A percentile compares a stretch with the other conserved stretches of the same genome.
phyloP scores from a whole-genome alignment of 2,329 filamentous ascomycete species.

The Macrophomina phaseolina region DNA sequence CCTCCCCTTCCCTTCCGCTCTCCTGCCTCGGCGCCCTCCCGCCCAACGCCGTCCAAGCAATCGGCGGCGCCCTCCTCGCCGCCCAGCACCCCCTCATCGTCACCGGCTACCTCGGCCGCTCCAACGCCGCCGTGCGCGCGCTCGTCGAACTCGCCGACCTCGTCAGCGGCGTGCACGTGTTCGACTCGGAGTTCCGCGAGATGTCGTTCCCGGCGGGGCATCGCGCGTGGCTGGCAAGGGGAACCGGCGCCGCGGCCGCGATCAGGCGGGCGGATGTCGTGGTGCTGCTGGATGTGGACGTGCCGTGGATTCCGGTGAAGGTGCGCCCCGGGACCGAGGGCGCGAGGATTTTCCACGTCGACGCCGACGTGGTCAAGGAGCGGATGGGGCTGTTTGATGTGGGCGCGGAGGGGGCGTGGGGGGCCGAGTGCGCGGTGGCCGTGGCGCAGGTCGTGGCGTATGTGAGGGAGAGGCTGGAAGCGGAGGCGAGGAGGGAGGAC shows the following conservation, averaged over 20 bases:
- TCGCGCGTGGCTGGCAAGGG: slow-evolving; percentile 31
- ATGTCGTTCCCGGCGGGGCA: slow-evolving; percentile 34
- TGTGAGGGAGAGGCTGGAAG: background rate
- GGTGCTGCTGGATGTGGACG: slow-evolving; percentile 34
- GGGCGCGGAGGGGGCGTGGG: slow-evolving; percentile 65
- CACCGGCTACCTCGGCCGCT: slow-evolving; percentile 34
- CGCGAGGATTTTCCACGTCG: slow-evolving; percentile 67
- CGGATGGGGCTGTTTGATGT: slow-evolving; percentile 78
- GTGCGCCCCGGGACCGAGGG: slow-evolving; percentile 40
- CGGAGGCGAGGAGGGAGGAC: background rate
- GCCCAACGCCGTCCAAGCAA: slow-evolving; percentile 26
- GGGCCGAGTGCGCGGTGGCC: slow-evolving; percentile 66
- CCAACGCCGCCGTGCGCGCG: slow-evolving; percentile 23
- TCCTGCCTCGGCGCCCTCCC: slow-evolving; percentile 12
- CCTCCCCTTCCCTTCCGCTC: slow-evolving; percentile 24
- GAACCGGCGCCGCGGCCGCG: slow-evolving; percentile 31
- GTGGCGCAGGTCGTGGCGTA: slow-evolving; percentile 39
- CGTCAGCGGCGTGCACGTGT: slow-evolving; percentile 30
- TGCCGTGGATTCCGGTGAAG: slow-evolving; percentile 35
- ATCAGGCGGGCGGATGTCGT: slow-evolving; percentile 32
- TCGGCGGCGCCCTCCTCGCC: slow-evolving; percentile 29
- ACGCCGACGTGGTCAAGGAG: slow-evolving; percentile 71
- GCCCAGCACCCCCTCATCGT: slow-evolving; percentile 33
- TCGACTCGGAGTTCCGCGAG: slow-evolving; percentile 33
- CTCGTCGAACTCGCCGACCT: slow-evolving; percentile 32